Base-by-base conservation (phyloP, 2,329 filamentous ascomycete genomes). In the Colletotrichum echinochloae region DNA sequence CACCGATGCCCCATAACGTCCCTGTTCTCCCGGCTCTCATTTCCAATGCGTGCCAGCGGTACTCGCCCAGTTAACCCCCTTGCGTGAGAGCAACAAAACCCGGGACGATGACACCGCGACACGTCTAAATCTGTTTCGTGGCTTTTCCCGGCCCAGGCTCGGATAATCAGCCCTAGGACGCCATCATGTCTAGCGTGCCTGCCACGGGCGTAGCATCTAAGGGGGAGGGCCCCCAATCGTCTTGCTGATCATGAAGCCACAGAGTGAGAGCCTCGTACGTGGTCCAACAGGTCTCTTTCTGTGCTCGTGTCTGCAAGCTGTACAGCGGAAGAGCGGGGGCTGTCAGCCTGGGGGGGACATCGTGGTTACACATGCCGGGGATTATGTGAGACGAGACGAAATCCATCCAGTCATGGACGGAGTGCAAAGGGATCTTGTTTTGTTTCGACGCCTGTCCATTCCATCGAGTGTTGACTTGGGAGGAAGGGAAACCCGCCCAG, bases 141-240 rank as follows among this genome's bases (percentile, higher is more conserved):
- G n/a, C 33, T 12, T 8, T 8, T 11, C 44, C 26, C 14, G n/a
- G 41, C 18, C n/a, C 28, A 30, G 11, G 52, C 44, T 6, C 48
- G 28, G 54, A 18, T 12, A 5, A 46, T 71, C 69, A 71, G 69
- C 69, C 69, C 59, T 71, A 71, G 60, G 65, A 65, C 69, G 66
- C 69, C 56, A 60, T 65, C 30, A 26, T 39, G 30, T 59, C 37
- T 65, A 46, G 41, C 52, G 30, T 37, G 28, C 16, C 39, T 30
- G 37, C 51, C 33, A n/a, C 33, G 26, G 37, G 6, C 35, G 48
- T 23, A 52, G 35, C 20, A 6, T 3, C 20, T 6, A 23, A 9
- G 3, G 44, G 18, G 8, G 30, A 14, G 33, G 16, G 28, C 14
- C n/a, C 23, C n/a, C 44, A 39, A 20, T 60, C 57, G 39, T 35